These are phyloP conservation scores for Nadsonia starkeyi-henricii DNA, from an alignment of 1,139 yeast genomes.

Conservation along the genomic window DNA sequence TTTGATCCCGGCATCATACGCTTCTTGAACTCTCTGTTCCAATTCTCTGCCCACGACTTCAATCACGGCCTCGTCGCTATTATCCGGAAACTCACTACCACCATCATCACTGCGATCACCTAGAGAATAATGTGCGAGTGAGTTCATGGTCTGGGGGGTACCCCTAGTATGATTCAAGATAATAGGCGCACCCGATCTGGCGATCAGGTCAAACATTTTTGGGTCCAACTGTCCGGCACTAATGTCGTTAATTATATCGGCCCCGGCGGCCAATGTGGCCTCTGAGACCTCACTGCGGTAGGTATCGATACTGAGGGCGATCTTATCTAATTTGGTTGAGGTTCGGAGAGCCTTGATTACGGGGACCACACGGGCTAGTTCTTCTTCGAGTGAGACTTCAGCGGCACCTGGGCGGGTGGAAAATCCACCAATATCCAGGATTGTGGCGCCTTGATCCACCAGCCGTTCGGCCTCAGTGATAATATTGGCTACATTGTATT, in stretches of 20 bases:
- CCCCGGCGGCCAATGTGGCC: slow-evolving; percentile 58
- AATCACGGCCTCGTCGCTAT: slow-evolving; percentile 26
- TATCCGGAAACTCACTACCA: slow-evolving; percentile 27
- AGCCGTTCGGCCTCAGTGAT: slow-evolving; percentile 29
- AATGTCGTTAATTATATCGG: slow-evolving; percentile 83
- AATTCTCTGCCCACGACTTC: slow-evolving; percentile 51
- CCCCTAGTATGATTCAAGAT: slow-evolving; percentile 81
- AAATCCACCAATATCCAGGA: slow-evolving; percentile 86
- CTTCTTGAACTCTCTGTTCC: slow-evolving; percentile 38
- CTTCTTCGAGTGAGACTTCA: slow-evolving; percentile 42
- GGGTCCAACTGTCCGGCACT: slow-evolving; percentile 69
- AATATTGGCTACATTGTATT: slow-evolving; percentile 28
- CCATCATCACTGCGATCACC: slow-evolving; percentile 29
- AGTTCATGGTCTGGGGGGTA: slow-evolving; percentile 57
- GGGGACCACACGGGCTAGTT: slow-evolving; percentile 53
- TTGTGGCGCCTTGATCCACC: slow-evolving; percentile 44
- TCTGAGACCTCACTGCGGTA: slow-evolving; percentile 66
- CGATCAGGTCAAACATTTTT: slow-evolving; percentile 51
- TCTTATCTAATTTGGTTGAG: slow-evolving; percentile 27
- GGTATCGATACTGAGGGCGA: slow-evolving; percentile 69
- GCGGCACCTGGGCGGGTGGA: slow-evolving; percentile 73
- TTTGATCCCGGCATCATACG: slow-evolving; percentile 48
- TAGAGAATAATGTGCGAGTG: slow-evolving; percentile 40
- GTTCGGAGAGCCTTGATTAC: slow-evolving; percentile 48
- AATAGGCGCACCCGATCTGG: slow-evolving; percentile 54